Base-by-base conservation (phyloP, 1,284 basidiomycete species). In the Sanghuangporus weigelae region DNA sequence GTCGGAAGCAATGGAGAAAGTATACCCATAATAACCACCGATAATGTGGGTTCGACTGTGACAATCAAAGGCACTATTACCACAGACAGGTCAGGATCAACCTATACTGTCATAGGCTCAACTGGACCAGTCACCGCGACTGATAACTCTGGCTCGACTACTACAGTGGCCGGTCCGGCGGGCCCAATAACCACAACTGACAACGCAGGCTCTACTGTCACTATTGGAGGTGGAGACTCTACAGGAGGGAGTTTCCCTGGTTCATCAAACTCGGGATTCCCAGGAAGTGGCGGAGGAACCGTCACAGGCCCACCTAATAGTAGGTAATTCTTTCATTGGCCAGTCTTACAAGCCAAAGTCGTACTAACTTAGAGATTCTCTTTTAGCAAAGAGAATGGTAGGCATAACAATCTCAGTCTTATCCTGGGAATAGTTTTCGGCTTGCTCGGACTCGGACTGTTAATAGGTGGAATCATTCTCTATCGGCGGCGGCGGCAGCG, bases 241-340 rank as follows among this genome's bases (percentile, higher is more conserved):
- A 38, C 50, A 23, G 44, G 50, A 40, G 23, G 12, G 7, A 26
- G 14, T 26, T 12, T 7, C 21, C 50, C 50, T 51, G 50, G 21
- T 11, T 26, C 23, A 6, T 19, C 26, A 36, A 50, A 42, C n/a
- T 59, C 62, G 7, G 51, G 31, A 11, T 54, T 60, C 40, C 58
- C 63, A 23, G 63, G 63, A n/a, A 64, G 63, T 39, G 59, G 63
- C 7, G 62, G 63, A 16, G 57, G 63, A 39, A 60, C 63, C n/a
- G 63, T 64, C 16, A 64, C 63, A 19, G 63, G 63, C 2, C 35
- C 58, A 35, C 23, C 58, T 31, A 31, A 60, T 14, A 42, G 40
- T 19, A 8, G 36, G 59, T 61, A 21, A 42, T 53, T 40, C 26
- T 11, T 35, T 12, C n/a, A 19, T 49, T 26, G 11, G 31, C 35